Conservation (phyloP, 306 rosid genomes). For the Casuarina glauca region DNA sequence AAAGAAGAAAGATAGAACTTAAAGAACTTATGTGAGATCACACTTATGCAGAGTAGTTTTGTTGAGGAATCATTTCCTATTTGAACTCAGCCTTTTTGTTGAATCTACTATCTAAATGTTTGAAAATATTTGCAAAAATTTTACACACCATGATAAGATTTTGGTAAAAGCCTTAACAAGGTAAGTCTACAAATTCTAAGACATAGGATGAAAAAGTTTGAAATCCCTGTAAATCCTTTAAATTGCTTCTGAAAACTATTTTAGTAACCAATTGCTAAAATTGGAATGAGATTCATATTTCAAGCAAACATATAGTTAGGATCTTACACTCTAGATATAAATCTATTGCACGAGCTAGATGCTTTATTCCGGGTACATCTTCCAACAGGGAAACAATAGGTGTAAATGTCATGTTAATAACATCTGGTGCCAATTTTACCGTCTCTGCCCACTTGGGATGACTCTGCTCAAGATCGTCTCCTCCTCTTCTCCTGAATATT, state of each 20-base stretch:
- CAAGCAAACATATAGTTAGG: conserved; percentile 16
- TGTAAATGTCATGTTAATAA: conserved; percentile 91
- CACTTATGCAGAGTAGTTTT: background rate
- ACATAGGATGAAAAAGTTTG: background rate
- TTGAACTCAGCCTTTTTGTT: background rate
- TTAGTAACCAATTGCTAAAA: background rate
- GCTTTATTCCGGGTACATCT: conserved; percentile 78
- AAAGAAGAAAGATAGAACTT: background rate
- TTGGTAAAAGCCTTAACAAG: background rate
- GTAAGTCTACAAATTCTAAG: background rate
- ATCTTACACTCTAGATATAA: conserved; percentile 88
- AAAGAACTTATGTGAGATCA: background rate
- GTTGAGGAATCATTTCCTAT: background rate
- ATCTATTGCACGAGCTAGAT: conserved; percentile 85
- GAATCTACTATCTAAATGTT: background rate
- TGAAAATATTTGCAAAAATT: background rate
- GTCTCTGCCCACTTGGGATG: conserved; percentile 90
- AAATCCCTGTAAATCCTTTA: background rate
- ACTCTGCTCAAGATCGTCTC: conserved; percentile 98
- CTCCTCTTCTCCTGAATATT: conserved; percentile 97
- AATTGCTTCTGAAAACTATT: background rate
- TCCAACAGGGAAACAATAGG: conserved; percentile 91
- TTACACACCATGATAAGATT: background rate
- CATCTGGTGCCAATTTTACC: conserved; percentile 80
- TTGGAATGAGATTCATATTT: conserved; percentile 19